Evolutionary conservation across 2,329 filamentous ascomycete genomes (phyloP).

Genomic region (Neocatenulostroma microsporum): DNA sequence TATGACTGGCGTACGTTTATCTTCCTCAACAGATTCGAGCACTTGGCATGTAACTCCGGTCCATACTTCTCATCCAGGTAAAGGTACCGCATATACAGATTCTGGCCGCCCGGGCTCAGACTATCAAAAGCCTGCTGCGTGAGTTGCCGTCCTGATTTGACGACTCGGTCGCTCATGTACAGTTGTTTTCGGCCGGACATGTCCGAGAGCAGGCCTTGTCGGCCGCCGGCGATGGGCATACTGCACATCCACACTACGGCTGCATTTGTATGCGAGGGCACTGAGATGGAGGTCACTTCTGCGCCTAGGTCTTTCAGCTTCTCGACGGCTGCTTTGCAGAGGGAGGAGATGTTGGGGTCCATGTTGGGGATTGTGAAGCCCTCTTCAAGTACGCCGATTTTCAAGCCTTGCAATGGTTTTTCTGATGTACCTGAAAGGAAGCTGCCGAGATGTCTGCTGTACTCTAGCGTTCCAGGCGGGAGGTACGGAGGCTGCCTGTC

Average conservation of each 20-base stretch:
- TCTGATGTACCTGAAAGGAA: conserved; percentile 9
- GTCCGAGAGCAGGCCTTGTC: conserved; percentile 9
- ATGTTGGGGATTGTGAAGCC: conserved; percentile 32
- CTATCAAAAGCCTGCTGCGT: conserved; percentile 12
- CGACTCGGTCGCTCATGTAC: conserved; percentile 12
- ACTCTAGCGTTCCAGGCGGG: conserved; percentile 22
- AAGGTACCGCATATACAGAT: conserved; percentile 13
- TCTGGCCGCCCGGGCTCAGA: conserved; percentile 12
- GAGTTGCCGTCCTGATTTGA: conserved; percentile 1
- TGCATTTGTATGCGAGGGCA: conserved; percentile 41
- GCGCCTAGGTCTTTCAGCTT: conserved; percentile 36
- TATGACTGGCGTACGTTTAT: conserved; percentile 28
- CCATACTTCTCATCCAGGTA: conserved; percentile 12
- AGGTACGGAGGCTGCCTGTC: conserved; percentile 15
- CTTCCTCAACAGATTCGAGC: conserved; percentile 36
- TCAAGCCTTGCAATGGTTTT: conserved; percentile 25
- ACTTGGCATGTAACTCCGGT: conserved; percentile 32
- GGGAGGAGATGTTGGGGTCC: conserved; percentile 29
- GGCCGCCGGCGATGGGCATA: conserved; percentile 9
- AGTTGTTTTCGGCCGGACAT: conserved; percentile 13
- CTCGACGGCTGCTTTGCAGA: conserved; percentile 29
- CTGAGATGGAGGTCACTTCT: conserved; percentile 34
- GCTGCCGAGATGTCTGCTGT: conserved; percentile 26
- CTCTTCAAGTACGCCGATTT: conserved; percentile 40
- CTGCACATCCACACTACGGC: conserved; percentile 37